A percentile compares a stretch with the other conserved stretches of the same genome.
Evolutionary conservation across 192 early-diverging fungal species (phyloP).

Genomic region (Linnemannia zychae): DNA sequence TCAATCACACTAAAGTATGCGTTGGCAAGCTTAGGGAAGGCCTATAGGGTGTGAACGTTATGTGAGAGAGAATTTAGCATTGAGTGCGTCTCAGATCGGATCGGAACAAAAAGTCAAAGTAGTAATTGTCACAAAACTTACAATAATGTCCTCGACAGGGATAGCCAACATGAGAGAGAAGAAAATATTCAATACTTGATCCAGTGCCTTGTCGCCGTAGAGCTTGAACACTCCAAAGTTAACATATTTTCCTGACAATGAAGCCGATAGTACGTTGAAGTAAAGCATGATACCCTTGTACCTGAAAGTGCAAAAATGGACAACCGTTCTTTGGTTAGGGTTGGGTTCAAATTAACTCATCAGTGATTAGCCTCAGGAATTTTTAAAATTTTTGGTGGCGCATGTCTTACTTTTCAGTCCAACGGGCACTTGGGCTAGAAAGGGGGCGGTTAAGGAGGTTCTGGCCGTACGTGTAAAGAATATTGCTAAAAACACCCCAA

Average conservation of each 20-base stretch:
- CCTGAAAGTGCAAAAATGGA: conserved; percentile 23
- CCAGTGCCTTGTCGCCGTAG: conserved; percentile 86
- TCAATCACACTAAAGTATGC: conserved; percentile 79
- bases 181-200: conserved; percentile 70
- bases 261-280: conserved; percentile 77
- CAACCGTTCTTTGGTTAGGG: neutral
- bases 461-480: conserved; percentile 46
- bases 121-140: conserved; percentile 24
- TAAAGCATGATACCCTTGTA: conserved; percentile 86
- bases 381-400: neutral
- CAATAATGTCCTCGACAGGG: conserved; percentile 83
- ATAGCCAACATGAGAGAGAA: conserved; percentile 81
- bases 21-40: conserved; percentile 70
- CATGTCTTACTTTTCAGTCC: conserved; percentile 50
- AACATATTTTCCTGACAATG: conserved; percentile 86
- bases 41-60: conserved; percentile 47
- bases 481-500: conserved; percentile 27
- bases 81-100: neutral
- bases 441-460: conserved; percentile 42
- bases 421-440: conserved; percentile 22
- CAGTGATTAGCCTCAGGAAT: neutral
- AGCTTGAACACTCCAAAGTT: conserved; percentile 93
- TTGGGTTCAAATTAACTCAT: conserved; percentile 5
- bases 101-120: too few species aligned
- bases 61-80: neutral